Evolutionary conservation across 352 stramenopile genomes (phyloP).

Genomic region (Aphanomyces stellatus): DNA sequence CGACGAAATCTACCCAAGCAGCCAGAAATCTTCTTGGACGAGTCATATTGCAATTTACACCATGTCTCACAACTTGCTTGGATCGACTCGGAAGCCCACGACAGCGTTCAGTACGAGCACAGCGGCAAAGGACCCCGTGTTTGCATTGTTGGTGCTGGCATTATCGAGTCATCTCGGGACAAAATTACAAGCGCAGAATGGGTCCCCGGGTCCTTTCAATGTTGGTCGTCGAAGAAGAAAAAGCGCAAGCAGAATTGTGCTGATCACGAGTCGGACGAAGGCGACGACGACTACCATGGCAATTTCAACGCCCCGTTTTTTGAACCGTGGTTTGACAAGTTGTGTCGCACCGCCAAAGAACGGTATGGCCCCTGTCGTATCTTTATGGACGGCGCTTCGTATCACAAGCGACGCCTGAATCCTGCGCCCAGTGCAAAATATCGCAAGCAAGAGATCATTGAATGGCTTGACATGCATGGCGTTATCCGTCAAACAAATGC

Average conservation of each 20-base stretch:
- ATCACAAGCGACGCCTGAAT: constrained; percentile 13
- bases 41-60: neutral
- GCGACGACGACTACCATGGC: constrained; percentile 20
- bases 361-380: constrained; percentile 7
- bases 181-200: constrained; percentile 3
- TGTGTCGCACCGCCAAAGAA: neutral
- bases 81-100: neutral
- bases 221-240: neutral
- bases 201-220: neutral
- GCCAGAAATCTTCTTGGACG: neutral
- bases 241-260: neutral
- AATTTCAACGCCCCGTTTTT: constrained; percentile 14
- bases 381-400: constrained; percentile 16
- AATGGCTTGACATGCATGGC: neutral
- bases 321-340: constrained; percentile 18
- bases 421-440: neutral
- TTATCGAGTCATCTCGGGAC: neutral
- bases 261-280: neutral
- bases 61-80: neutral
- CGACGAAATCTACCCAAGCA: neutral
- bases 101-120: neutral
- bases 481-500: neutral
- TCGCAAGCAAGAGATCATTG: neutral
- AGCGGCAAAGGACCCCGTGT: neutral
- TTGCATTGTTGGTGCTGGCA: constrained; percentile 9